Base-by-base conservation (phyloP, 1,139 yeast genomes). In the Insectozyma bohioensis region DNA sequence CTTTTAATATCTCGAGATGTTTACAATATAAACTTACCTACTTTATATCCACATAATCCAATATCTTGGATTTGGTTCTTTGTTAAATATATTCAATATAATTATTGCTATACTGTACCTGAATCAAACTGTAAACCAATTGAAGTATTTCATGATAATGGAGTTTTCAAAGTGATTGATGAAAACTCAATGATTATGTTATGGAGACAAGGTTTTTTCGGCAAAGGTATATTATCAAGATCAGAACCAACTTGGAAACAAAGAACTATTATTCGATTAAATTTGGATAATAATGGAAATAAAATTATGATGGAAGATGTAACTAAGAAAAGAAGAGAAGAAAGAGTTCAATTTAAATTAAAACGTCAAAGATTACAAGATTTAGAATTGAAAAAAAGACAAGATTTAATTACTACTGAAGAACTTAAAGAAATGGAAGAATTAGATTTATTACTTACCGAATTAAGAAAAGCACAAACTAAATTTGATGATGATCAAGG, bases 121-220 rank as follows among this genome's bases (percentile, higher is more conserved):
- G 58, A 57, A 31, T 27, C 40, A 6, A 29, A 29, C 4, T 37
- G 47, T n/a, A 40, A 51, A 11, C 42, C 42, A n/a, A 43, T 62
- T 20, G 35, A 33, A 10, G 68, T 66, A 4, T 41, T 36, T 11
- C 52, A 49, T 11, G 52, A 60, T 19, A 54, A 61, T 36, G 65
- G 63, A 9, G 44, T 59, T 1, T 78, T 79, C 49, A 61, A 61
- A 37, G 80, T 80, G 1, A 46, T 48, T 3, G 69, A 72, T 35
- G 60, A 53, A 1, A 46, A 50, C 0, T 78, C 72, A 25, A 82
- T 81, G 76, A 48, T 52, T n/a, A 56, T 57, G 19, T 62, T 92
- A 6, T 92, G 98, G 97, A 61, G 71, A 19, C 74, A 74, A 49
- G 99, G 99, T 0, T 92, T 88, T 52, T 94, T 87, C 52, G 99